Conservation (phyloP, 768 basidiomycete genomes). For the Psilocybe cubensis region DNA sequence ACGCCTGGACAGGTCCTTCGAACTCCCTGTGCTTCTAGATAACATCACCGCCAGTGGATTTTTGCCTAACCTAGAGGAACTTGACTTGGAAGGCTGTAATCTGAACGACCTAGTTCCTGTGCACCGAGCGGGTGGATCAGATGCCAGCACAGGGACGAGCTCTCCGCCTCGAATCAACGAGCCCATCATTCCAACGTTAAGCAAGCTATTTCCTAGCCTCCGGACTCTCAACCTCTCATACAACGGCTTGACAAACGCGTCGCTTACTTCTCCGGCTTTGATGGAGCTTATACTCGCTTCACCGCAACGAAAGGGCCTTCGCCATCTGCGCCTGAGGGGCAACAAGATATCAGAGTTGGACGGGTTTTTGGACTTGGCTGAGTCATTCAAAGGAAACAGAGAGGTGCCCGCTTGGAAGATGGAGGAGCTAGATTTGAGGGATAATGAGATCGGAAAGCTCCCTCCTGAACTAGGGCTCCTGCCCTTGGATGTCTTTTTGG, state of each 20-base stretch:
- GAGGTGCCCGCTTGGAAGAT: conserved; percentile 71
- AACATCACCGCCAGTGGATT: conserved; percentile 35
- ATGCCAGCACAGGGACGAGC: conserved; percentile 28
- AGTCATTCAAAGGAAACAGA: conserved; percentile 66
- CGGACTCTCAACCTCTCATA: conserved; percentile 76
- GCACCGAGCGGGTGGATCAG: conserved; percentile 33
- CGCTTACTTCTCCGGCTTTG: conserved; percentile 52
- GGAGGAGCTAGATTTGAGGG: conserved; percentile 82
- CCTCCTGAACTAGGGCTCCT: conserved; percentile 73
- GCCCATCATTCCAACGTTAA: conserved; percentile 59
- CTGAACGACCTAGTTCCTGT: conserved; percentile 63
- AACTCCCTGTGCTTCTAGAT: conserved; percentile 45
- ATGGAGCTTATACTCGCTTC: conserved; percentile 54
- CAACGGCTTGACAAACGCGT: conserved; percentile 62
- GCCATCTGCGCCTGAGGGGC: conserved; percentile 68
- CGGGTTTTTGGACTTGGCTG: conserved; percentile 64
- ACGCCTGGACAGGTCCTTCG: conserved; percentile 67
- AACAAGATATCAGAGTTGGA: conserved; percentile 66
- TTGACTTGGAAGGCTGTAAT: conserved; percentile 74
- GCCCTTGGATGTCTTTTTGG: conserved; percentile 79
- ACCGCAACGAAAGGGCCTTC: conserved; percentile 54
- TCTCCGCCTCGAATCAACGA: conserved; percentile 52
- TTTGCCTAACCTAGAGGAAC: conserved; percentile 73
- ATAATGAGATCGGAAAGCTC: conserved; percentile 77
- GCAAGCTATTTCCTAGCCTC: conserved; percentile 71